A percentile compares a stretch with the other conserved stretches of the same genome.
Conservation (phyloP, 1,139 yeast genomes). For the Suhomyces chickasaworum region DNA sequence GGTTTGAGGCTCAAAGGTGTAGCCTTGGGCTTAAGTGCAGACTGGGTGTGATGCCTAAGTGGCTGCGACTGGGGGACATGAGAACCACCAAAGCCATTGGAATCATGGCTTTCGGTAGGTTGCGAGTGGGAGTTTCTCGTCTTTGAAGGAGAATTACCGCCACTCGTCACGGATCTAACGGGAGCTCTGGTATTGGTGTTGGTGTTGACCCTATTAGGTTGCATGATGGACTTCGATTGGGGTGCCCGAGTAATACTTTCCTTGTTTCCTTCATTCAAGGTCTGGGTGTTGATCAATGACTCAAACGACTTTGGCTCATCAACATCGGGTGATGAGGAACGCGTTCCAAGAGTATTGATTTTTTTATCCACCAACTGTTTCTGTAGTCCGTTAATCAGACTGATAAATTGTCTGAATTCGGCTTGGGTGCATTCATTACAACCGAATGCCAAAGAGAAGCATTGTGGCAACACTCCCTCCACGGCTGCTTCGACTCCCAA, state of each 20-base stretch:
- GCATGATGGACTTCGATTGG: conserved; percentile 19
- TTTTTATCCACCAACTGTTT: conserved; percentile 31
- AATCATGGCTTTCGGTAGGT: background rate
- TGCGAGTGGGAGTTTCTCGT: background rate
- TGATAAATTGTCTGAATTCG: conserved; percentile 39
- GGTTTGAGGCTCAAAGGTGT: conserved; percentile 17
- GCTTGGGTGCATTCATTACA: conserved; percentile 42
- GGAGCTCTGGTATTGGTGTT: background rate
- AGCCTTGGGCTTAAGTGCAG: conserved; percentile 10
- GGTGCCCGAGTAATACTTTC: conserved; percentile 32
- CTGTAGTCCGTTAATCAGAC: conserved; percentile 33
- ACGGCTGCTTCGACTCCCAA: conserved; percentile 40
- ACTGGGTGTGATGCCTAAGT: conserved; percentile 8
- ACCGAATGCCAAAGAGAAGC: conserved; percentile 41
- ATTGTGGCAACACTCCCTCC: conserved; percentile 42
- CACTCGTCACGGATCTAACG: too few relatives aligned
- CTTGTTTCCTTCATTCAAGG: conserved; percentile 31
- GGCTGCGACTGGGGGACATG: conserved; percentile 8
- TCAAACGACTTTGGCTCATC: conserved; percentile 26
- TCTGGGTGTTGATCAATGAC: conserved; percentile 37
- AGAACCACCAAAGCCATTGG: background rate
- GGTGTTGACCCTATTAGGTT: conserved; percentile 13
- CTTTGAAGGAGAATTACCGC: background rate
- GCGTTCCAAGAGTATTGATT: conserved; percentile 28
- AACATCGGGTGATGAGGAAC: conserved; percentile 9